Conservation (phyloP, 164 flowering plant genomes). For the Kingdonia uniflora region DNA sequence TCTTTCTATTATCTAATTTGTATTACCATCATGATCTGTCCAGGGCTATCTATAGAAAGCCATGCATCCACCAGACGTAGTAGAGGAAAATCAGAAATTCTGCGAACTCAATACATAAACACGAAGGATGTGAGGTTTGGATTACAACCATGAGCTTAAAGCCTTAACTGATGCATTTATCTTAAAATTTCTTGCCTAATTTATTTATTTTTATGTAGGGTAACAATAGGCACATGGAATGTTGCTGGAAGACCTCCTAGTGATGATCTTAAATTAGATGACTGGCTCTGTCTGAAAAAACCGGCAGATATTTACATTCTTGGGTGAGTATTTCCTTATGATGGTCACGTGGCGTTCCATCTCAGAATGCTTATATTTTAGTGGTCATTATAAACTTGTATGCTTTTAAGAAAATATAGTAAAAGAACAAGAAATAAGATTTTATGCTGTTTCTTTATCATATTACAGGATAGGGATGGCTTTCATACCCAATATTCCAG, state of each 20-base stretch:
- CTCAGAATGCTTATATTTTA: not conserved
- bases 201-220: slow-evolving; percentile 26
- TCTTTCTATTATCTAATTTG: too few relatives aligned
- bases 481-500: too few relatives aligned
- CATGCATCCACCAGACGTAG: slow-evolving; percentile 36
- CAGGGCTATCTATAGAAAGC: slow-evolving; percentile 37
- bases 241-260: slow-evolving; percentile 79
- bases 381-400: too few relatives aligned
- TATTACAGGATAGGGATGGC: too few relatives aligned
- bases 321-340: slow-evolving; percentile 47
- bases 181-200: slow-evolving; percentile 3
- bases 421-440: too few relatives aligned
- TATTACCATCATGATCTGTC: slow-evolving; percentile 1
- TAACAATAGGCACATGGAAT: slow-evolving; percentile 87
- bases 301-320: slow-evolving; percentile 79
- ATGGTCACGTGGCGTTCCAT: not conserved
- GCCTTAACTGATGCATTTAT: not conserved
- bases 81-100: slow-evolving; percentile 86
- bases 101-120: slow-evolving; percentile 73
- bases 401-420: too few relatives aligned
- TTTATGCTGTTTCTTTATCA: too few relatives aligned
- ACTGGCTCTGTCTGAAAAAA: slow-evolving; percentile 71
- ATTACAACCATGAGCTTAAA: slow-evolving; percentile 1
- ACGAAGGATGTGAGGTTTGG: slow-evolving; percentile 88
- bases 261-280: slow-evolving; percentile 74